Percentiles rank a stretch among this genome's conserved stretches.
These are phyloP conservation scores for Puccinia triticina DNA, from an alignment of 1,284 basidiomycete species.

Conservation along the genomic window DNA sequence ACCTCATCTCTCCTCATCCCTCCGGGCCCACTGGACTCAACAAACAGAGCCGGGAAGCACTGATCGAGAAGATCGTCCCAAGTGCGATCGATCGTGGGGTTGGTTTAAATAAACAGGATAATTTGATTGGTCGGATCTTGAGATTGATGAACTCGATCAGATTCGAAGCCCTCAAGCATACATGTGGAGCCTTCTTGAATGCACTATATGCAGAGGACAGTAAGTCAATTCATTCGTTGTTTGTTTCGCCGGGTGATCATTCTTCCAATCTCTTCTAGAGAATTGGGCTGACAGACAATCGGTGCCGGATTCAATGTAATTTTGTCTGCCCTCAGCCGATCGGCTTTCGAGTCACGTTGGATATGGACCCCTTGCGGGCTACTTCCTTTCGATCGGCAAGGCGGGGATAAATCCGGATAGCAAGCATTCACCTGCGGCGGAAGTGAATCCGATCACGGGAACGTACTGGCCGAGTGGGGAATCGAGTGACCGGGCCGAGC, in stretches of 20 bases:
- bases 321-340: conserved; percentile 33
- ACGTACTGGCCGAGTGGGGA: conserved; percentile 9
- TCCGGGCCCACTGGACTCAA: conserved; percentile 1
- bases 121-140: conserved; percentile 38
- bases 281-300: not conserved
- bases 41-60: not conserved
- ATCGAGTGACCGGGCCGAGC: not conserved
- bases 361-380: conserved; percentile 43
- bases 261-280: too few relatives aligned
- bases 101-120: conserved; percentile 35
- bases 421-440: not conserved
- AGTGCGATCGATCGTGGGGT: conserved; percentile 25
- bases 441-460: conserved; percentile 43
- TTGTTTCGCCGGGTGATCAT: not conserved
- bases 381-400: conserved; percentile 40
- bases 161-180: conserved; percentile 33
- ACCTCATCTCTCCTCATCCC: conserved; percentile 29
- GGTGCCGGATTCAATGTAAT: not conserved
- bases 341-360: conserved; percentile 34
- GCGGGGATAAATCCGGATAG: conserved; percentile 23
- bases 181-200: conserved; percentile 13
- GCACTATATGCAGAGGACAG: conserved; percentile 33
- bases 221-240: not conserved
- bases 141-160: conserved; percentile 32
- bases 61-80: conserved; percentile 27